These are phyloP conservation scores for Pleurotus pulmonarius DNA, from an alignment of 768 basidiomycete genomes.

Conservation along the genomic window DNA sequence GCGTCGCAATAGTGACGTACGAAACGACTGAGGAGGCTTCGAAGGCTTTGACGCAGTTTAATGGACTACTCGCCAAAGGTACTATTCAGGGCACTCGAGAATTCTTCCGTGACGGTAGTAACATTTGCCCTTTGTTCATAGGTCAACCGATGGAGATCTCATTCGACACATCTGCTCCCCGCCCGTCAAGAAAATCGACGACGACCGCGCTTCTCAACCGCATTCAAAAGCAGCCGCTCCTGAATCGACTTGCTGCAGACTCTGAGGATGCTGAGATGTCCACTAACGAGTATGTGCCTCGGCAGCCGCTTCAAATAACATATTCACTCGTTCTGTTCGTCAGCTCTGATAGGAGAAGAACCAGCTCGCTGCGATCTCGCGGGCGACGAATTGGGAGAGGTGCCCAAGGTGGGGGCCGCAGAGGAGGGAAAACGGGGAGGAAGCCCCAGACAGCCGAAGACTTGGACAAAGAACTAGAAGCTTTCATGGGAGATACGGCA, in stretches of 20 bases:
- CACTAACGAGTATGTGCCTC: constrained; percentile 32
- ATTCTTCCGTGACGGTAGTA: neutral
- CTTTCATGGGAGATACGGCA: constrained; percentile 67
- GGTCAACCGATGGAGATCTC: constrained; percentile 77
- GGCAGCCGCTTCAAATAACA: neutral
- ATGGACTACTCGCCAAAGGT: constrained; percentile 91
- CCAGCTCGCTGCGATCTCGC: constrained; percentile 49
- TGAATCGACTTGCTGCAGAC: constrained; percentile 57
- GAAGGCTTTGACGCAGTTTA: constrained; percentile 77
- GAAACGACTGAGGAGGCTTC: constrained; percentile 78
- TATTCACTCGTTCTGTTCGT: neutral
- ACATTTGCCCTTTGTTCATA: constrained; percentile 21
- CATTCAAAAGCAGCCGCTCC: constrained; percentile 70
- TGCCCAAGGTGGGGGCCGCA: neutral
- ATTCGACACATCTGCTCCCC: constrained; percentile 46
- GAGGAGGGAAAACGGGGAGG: constrained; percentile 26
- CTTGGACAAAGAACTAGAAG: constrained; percentile 84
- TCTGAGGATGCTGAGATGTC: constrained; percentile 32
- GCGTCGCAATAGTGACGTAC: constrained; percentile 76
- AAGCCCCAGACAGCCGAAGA: constrained; percentile 78
- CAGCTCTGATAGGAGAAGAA: constrained; percentile 26
- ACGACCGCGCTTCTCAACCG: constrained; percentile 68
- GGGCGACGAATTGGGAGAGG: constrained; percentile 23
- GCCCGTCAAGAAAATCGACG: constrained; percentile 41
- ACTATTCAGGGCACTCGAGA: constrained; percentile 5